These are phyloP conservation scores for Parachaetomium inaequale DNA, from an alignment of 495 filamentous ascomycete genomes.

Conservation along the genomic window DNA sequence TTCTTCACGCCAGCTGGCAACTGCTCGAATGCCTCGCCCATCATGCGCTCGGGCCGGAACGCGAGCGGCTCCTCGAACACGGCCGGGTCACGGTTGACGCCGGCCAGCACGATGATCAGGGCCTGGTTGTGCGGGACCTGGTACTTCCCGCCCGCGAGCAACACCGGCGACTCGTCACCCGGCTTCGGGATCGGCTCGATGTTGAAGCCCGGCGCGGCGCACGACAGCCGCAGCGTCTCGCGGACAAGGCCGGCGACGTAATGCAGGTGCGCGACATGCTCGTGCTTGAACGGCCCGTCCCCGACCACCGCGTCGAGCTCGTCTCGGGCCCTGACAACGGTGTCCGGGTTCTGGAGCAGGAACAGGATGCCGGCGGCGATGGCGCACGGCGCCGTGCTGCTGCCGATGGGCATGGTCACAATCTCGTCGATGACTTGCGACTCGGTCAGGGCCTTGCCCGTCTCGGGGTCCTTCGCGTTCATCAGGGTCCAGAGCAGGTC, in stretches of 20 bases:
- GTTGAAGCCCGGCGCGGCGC: constrained; percentile 66
- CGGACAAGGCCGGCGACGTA: constrained; percentile 64
- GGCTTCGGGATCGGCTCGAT: constrained; percentile 52
- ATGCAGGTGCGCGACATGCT: constrained; percentile 55
- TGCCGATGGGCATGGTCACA: constrained; percentile 53
- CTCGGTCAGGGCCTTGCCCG: constrained; percentile 56
- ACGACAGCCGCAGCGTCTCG: constrained; percentile 62
- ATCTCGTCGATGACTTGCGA: constrained; percentile 65
- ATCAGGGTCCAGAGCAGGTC: constrained; percentile 69
- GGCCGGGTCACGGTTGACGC: constrained; percentile 63
- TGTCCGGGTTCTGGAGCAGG: constrained; percentile 58
- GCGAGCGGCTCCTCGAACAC: constrained; percentile 61
- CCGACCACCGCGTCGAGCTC: constrained; percentile 64
- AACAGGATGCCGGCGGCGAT: constrained; percentile 55
- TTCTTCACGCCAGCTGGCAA: constrained; percentile 61
- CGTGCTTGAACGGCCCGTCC: constrained; percentile 46
- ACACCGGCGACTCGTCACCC: constrained; percentile 43
- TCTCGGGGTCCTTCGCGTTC: constrained; percentile 61
- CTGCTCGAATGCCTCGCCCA: constrained; percentile 57
- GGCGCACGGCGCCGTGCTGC: constrained; percentile 46
- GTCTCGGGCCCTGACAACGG: constrained; percentile 57
- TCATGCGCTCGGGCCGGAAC: constrained; percentile 66
- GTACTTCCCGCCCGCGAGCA: constrained; percentile 62
- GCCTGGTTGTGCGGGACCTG: constrained; percentile 56
- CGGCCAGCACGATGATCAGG: constrained; percentile 57